Evolutionary conservation across 352 stramenopile species (phyloP).

Genomic region (Halophytophthora polymorphica): DNA sequence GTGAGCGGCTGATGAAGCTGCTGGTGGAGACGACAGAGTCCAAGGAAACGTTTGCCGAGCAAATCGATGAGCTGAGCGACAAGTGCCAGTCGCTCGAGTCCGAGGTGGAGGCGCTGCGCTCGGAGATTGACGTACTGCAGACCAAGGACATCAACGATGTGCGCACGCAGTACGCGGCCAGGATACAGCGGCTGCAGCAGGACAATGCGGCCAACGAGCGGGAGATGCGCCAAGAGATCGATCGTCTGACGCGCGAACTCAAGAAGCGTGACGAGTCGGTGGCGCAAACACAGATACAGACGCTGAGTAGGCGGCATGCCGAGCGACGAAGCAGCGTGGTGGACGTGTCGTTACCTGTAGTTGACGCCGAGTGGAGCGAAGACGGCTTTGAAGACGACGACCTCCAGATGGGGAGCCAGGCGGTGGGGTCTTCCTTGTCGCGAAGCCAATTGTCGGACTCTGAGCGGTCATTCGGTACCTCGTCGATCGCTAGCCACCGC

Average conservation of each 20-base stretch:
- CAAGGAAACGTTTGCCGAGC: slow-evolving; percentile 50
- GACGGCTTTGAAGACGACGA: slow-evolving; percentile 29
- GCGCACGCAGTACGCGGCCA: slow-evolving; percentile 34
- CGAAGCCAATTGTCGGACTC: slow-evolving; percentile 56
- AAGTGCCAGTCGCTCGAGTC: slow-evolving; percentile 38
- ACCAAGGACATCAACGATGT: slow-evolving; percentile 56
- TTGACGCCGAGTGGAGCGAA: slow-evolving; percentile 21
- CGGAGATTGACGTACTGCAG: slow-evolving; percentile 66
- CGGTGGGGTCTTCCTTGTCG: slow-evolving; percentile 46
- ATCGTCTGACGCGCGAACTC: slow-evolving; percentile 47
- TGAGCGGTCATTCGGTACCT: slow-evolving; percentile 16
- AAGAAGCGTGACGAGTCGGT: slow-evolving; percentile 27
- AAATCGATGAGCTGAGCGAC: slow-evolving; percentile 43
- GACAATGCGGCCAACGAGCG: slow-evolving; percentile 40
- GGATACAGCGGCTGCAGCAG: slow-evolving; percentile 55
- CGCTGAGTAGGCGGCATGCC: background rate
- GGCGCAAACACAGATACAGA: slow-evolving; percentile 16
- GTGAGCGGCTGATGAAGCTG: slow-evolving; percentile 26
- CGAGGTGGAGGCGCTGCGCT: slow-evolving; percentile 52
- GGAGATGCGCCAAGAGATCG: slow-evolving; percentile 45
- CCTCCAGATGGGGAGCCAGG: slow-evolving; percentile 22
- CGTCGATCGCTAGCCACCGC: slow-evolving; percentile 8
- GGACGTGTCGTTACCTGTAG: slow-evolving; percentile 21
- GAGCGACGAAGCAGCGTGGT: slow-evolving; percentile 7
- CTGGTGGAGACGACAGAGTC: slow-evolving; percentile 38